Evolutionary conservation across 2,329 filamentous ascomycete genomes (phyloP).

Genomic region (Neopestalotiopsis clavispora): DNA sequence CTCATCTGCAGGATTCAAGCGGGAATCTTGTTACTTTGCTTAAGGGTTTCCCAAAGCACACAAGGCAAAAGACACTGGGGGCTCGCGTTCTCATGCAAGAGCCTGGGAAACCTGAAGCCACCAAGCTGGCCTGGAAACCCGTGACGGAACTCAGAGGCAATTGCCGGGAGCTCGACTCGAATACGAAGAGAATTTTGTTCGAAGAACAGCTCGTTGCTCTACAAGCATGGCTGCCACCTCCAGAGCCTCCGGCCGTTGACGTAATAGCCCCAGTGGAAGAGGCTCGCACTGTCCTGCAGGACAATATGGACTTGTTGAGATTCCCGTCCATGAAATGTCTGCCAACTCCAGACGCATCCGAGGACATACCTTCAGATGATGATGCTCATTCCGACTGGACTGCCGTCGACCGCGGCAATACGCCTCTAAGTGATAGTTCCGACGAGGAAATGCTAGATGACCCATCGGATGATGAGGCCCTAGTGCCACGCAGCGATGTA

Average conservation of each 20-base stretch:
- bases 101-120: neutral
- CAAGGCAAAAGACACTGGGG: neutral
- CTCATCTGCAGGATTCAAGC: conserved; percentile 23
- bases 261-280: neutral
- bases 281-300: neutral
- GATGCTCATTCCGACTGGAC: neutral
- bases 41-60: conserved; percentile 19
- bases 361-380: neutral
- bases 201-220: conserved; percentile 24
- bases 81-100: conserved; percentile 1
- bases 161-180: conserved; percentile 14
- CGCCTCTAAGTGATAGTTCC: neutral
- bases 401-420: neutral
- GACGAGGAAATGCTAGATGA: neutral
- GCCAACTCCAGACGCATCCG: neutral
- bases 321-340: neutral
- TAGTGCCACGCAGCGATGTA: neutral
- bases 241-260: neutral
- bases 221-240: neutral
- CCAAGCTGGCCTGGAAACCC: conserved; percentile 19
- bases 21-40: conserved; percentile 31
- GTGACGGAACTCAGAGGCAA: conserved; percentile 19
- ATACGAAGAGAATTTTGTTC: conserved; percentile 23
- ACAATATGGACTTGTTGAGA: neutral
- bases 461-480: neutral